Evolutionary conservation across 164 flowering plant genomes (phyloP).

Genomic region (Nymphaea colorata): DNA sequence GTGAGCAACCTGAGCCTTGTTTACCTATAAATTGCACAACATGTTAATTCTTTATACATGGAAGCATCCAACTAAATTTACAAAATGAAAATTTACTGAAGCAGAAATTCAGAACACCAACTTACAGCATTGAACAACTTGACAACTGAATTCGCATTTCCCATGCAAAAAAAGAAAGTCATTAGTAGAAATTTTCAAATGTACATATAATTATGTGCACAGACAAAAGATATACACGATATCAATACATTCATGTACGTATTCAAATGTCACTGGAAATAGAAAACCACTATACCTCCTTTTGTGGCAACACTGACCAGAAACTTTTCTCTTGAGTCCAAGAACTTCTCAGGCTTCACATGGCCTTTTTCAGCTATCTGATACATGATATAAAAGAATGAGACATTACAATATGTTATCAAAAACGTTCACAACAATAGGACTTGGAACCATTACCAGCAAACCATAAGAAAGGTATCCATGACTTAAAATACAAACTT

Average conservation of each 20-base stretch:
- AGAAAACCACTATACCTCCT: conserved; percentile 49
- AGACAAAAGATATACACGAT: not conserved
- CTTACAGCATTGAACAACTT: conserved; percentile 96
- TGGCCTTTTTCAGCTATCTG: conserved; percentile 80
- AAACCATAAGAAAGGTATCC: too few relatives aligned
- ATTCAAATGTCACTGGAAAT: not conserved
- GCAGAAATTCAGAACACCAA: conserved; percentile 7
- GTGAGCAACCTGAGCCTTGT: conserved; percentile 81
- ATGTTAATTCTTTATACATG: not conserved
- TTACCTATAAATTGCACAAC: conserved; percentile 50
- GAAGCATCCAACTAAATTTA: not conserved
- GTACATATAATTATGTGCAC: not conserved
- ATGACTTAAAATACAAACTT: too few relatives aligned
- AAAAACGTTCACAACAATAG: too few relatives aligned
- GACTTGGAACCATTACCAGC: too few relatives aligned
- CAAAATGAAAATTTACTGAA: conserved; percentile 1
- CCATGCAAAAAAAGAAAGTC: conserved; percentile 13
- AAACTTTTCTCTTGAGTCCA: conserved; percentile 79
- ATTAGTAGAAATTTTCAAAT: conserved; percentile 11
- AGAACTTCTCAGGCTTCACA: conserved; percentile 58
- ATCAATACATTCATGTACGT: not conserved
- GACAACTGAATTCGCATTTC: conserved; percentile 50
- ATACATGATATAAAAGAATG: not conserved
- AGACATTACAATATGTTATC: too few relatives aligned
- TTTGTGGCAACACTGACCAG: conserved; percentile 83